Evolutionary conservation across 441 rosid species (phyloP).

Genomic region (Omphalea diandra): DNA sequence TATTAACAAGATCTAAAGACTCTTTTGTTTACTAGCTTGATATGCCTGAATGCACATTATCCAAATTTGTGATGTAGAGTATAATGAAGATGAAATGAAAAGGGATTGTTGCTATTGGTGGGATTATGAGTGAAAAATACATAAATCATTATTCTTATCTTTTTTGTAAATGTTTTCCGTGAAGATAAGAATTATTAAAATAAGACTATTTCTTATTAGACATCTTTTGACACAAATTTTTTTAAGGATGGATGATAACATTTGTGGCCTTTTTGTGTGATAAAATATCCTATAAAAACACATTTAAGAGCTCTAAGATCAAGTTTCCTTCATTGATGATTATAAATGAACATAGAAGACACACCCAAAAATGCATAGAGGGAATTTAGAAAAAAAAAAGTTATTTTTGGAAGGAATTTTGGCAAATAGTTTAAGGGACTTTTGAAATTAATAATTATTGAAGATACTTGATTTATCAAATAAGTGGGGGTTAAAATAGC

Average conservation of each 20-base stretch:
- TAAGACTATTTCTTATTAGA: neutral
- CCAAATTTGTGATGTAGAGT: too few species aligned
- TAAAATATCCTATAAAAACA: neutral
- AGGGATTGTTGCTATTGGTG: neutral
- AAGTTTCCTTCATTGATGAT: neutral
- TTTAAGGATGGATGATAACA: too few species aligned
- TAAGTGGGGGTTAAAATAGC: neutral
- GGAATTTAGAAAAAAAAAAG: neutral
- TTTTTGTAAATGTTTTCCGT: neutral
- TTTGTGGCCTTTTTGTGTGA: neutral
- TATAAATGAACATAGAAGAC: neutral
- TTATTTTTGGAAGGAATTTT: neutral
- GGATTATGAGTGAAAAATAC: neutral
- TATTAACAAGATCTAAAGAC: neutral
- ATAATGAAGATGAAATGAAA: too few species aligned
- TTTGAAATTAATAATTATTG: neutral
- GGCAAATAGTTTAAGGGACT: neutral
- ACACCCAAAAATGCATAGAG: neutral
- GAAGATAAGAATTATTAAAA: neutral
- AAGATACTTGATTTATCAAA: constrained; percentile 4
- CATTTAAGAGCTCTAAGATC: neutral
- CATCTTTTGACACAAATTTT: neutral
- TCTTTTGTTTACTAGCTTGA: too few species aligned
- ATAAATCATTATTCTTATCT: neutral
- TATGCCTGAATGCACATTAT: too few species aligned